Evolutionary conservation across 139 green algal species (phyloP).

Genomic region (Coelastrella sp.): DNA sequence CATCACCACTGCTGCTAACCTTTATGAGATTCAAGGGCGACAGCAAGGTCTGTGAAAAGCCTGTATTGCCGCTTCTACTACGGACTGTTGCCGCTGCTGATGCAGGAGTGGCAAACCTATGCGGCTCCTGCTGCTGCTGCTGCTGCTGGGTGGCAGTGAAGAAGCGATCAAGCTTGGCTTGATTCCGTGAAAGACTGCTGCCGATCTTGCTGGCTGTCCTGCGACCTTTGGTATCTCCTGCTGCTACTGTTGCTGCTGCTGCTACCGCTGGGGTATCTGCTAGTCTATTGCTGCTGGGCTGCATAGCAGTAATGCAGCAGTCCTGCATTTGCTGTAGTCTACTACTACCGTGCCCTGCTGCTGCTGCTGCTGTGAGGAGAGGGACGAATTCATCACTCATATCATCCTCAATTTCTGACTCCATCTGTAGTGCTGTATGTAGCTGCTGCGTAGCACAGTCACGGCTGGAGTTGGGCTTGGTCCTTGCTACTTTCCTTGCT

Average conservation of each 20-base stretch:
- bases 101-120: background rate
- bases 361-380: too few species aligned
- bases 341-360: too few species aligned
- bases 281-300: too few species aligned
- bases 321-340: too few species aligned
- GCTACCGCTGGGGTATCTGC: too few species aligned
- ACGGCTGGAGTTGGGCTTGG: background rate
- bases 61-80: background rate
- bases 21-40: background rate
- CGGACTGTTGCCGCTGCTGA: background rate
- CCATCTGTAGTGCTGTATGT: too few species aligned
- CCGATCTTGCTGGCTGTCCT: constrained; percentile 3
- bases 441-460: background rate
- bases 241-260: background rate
- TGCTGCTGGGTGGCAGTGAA: background rate
- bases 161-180: background rate
- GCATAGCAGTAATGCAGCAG: too few species aligned
- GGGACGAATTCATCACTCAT: too few species aligned
- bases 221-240: background rate
- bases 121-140: background rate
- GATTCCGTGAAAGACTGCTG: background rate
- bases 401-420: too few species aligned
- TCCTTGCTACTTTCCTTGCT: background rate
- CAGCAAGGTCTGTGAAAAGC: background rate
- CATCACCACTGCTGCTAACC: background rate